Evolutionary conservation across 2,329 filamentous ascomycete species (phyloP), one percentile per base, ranked within the genome.

Genomic region (Periglandula ipomoeae): DNA sequence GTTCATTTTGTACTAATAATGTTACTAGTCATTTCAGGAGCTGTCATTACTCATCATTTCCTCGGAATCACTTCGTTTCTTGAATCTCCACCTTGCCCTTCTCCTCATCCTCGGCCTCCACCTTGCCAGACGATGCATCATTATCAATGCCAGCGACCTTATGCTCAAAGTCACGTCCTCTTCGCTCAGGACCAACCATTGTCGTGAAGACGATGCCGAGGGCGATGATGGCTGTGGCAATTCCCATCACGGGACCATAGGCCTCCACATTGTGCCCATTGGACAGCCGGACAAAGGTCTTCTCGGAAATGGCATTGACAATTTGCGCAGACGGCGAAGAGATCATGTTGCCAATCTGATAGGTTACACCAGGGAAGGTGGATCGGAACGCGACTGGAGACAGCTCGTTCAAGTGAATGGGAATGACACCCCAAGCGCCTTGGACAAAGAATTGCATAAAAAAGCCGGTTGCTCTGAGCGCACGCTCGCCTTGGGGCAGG

Each of bases 211-310:
- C 71, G 52, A 90, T 89, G 1, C 85, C 85, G 0, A 79, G 41
- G 1, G 81, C 83, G 54, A 89, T 88, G 56, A 90, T 89, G 1
- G 82, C 85, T 3, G 85, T 89, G 3, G 82, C 85, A 48, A 89
- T 70, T 11, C 77, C 85, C 86, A 89, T 90, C 15, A 78, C 78
- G 0, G 82, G 85, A 0, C 85, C 86, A 56, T 89, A 89, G 0
- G 83, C 84, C 45, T 85, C 78, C 1, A 81, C 84, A 3, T 61
- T 63, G 49, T 79, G 62, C 3, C 85, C 84, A 9, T 70, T 68
- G 5, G 61, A 60, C 37, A 74, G 70, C 0, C 65, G 78, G 41
- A 89, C 70, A 35, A 74, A 74, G 30, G 73, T 73, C 40, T 69
- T 75, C 59, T 89, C 84, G 1, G 85, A 74, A 45, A 89, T 74